Conservation (phyloP, 2,329 filamentous ascomycete species). For the Tolypocladium guangdongense region DNA sequence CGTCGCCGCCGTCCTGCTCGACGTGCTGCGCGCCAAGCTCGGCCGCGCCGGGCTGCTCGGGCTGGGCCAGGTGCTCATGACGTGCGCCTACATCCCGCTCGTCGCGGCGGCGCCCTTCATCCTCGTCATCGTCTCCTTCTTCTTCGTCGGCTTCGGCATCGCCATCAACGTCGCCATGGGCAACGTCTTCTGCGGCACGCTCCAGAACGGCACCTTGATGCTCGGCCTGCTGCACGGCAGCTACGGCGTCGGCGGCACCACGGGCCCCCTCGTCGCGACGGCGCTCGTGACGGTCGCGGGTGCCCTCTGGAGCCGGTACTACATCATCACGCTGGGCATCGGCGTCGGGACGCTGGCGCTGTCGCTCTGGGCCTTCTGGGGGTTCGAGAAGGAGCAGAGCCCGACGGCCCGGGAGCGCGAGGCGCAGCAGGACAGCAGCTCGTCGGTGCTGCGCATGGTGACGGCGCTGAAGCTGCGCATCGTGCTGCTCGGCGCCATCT, state of each 20-base stretch:
- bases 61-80: constrained; percentile 44
- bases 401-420: constrained; percentile 23
- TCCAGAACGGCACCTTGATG: constrained; percentile 41
- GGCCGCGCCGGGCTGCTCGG: constrained; percentile 57
- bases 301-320: constrained; percentile 60
- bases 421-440: constrained; percentile 8
- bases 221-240: constrained; percentile 56
- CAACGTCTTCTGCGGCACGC: constrained; percentile 47
- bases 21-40: constrained; percentile 48
- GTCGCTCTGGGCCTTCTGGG: constrained; percentile 56
- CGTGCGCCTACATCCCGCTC: constrained; percentile 53
- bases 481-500: constrained; percentile 64
- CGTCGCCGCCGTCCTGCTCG: constrained; percentile 57
- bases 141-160: constrained; percentile 51
- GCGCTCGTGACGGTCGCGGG: constrained; percentile 51
- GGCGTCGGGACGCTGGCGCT: constrained; percentile 45
- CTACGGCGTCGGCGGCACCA: constrained; percentile 54
- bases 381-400: constrained; percentile 51
- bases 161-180: constrained; percentile 45
- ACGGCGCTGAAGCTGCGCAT: constrained; percentile 39
- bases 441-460: constrained; percentile 30
- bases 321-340: constrained; percentile 53
- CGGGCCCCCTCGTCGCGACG: constrained; percentile 66
- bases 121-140: constrained; percentile 55
- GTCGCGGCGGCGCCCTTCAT: constrained; percentile 60